A percentile compares a stretch with the other conserved stretches of the same genome.
phyloP scores from a whole-genome alignment of 176 grass and related monocot species.

The Carex parvula region DNA sequence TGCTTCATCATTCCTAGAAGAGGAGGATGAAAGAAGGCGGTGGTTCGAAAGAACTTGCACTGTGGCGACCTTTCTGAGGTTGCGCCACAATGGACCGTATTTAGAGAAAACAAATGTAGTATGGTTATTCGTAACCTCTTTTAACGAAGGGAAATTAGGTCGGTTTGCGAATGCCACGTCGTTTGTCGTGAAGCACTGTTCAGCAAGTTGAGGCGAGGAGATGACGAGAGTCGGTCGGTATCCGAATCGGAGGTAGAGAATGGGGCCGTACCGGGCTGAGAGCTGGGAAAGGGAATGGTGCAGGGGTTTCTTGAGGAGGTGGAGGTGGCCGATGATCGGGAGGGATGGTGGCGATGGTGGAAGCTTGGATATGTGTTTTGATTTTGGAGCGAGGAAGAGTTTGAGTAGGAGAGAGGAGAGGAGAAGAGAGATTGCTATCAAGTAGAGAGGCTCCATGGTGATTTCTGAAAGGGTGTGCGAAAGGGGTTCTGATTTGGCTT shows the following conservation, averaged over 20 bases:
- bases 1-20: constrained; percentile 41
- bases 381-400: not conserved
- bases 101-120: constrained; percentile 31
- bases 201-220: constrained; percentile 38
- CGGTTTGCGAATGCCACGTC: constrained; percentile 48
- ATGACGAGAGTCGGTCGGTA: constrained; percentile 42
- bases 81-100: constrained; percentile 50
- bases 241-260: constrained; percentile 53
- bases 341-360: constrained; percentile 38
- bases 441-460: not conserved
- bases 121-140: constrained; percentile 33
- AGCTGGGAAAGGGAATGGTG: constrained; percentile 42
- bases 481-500: no score
- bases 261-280: constrained; percentile 25
- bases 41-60: constrained; percentile 39
- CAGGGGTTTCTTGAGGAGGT: constrained; percentile 51
- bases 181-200: constrained; percentile 55
- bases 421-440: not conserved
- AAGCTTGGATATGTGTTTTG: not conserved
- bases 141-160: constrained; percentile 37
- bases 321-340: constrained; percentile 63
- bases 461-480: not conserved
- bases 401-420: not conserved
- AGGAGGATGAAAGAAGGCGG: constrained; percentile 34
- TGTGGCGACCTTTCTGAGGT: constrained; percentile 44